phyloP scores from a whole-genome alignment of 805 yeast species.

The Ogataea siamensis region DNA sequence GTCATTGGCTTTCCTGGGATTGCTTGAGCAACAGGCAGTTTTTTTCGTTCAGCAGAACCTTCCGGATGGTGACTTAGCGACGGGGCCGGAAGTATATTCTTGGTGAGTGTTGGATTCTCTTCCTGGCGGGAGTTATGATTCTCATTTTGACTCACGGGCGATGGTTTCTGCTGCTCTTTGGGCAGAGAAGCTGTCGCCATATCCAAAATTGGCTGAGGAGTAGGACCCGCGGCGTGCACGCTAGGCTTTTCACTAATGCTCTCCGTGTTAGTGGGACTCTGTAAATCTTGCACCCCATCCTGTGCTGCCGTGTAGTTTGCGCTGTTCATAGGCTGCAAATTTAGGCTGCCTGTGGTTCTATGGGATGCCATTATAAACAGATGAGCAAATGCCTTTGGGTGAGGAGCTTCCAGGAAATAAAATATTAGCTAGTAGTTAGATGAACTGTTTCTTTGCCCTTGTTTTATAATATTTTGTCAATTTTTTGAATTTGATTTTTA shows the following conservation, averaged over 20 bases:
- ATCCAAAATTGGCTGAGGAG: conserved; percentile 18
- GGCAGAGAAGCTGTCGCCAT: conserved; percentile 17
- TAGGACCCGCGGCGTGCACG: background rate
- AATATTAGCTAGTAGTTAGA: background rate
- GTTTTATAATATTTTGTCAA: conserved; percentile 1
- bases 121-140: background rate
- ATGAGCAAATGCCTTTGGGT: background rate
- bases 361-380: conserved; percentile 23
- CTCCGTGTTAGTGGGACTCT: conserved; percentile 4
- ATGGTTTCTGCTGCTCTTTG: conserved; percentile 1
- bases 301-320: conserved; percentile 33
- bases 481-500: conserved; percentile 6
- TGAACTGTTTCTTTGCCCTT: conserved; percentile 3
- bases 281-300: conserved; percentile 24
- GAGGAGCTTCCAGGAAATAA: too few relatives aligned
- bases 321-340: conserved; percentile 34
- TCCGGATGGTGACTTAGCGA: background rate
- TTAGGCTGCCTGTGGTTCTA: conserved; percentile 25
- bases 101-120: conserved; percentile 1
- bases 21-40: background rate
- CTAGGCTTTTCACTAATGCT: conserved; percentile 1
- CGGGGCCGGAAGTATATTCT: background rate
- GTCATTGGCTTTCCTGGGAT: conserved; percentile 9
- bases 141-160: background rate
- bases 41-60: background rate